Evolutionary conservation across 208 protist genomes (phyloP).

Genomic region (Trypanosomatidae sp.): DNA sequence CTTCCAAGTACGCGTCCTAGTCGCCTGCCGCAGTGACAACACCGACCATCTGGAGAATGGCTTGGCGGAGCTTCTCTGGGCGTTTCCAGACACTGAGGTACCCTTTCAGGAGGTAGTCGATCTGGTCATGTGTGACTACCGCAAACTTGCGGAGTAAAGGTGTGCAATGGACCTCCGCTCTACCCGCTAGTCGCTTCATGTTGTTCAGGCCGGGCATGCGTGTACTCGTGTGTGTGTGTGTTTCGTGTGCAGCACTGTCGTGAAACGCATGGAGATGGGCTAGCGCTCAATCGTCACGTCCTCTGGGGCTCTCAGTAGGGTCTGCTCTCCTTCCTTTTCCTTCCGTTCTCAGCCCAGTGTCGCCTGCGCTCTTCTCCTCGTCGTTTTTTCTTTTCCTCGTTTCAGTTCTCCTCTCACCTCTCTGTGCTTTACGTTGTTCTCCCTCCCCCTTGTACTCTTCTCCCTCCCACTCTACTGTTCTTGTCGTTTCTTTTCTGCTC

Average conservation of each 20-base stretch:
- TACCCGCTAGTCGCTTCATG: background rate
- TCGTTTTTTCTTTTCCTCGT: constrained; percentile 6
- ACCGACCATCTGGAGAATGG: constrained; percentile 3
- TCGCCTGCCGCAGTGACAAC: constrained; percentile 20
- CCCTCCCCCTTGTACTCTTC: background rate
- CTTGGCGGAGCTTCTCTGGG: constrained; percentile 9
- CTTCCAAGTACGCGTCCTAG: constrained; percentile 20
- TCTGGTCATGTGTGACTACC: constrained; percentile 9
- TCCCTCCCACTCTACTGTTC: background rate
- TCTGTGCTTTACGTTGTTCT: background rate
- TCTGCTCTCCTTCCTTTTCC: background rate
- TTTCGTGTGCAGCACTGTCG: background rate
- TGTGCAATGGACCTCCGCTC: background rate
- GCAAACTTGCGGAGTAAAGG: constrained; percentile 6
- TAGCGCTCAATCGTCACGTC: background rate
- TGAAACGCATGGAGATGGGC: background rate
- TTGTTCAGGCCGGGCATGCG: background rate
- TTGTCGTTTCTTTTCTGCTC: background rate
- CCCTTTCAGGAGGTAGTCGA: constrained; percentile 6
- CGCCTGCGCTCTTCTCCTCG: background rate
- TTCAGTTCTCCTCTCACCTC: background rate
- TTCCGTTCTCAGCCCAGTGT: background rate
- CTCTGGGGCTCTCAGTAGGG: too few species aligned
- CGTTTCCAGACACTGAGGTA: constrained; percentile 10
- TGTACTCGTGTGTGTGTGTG: background rate